Conservation (phyloP, 306 rosid genomes). For the Arachis stenosperma region DNA sequence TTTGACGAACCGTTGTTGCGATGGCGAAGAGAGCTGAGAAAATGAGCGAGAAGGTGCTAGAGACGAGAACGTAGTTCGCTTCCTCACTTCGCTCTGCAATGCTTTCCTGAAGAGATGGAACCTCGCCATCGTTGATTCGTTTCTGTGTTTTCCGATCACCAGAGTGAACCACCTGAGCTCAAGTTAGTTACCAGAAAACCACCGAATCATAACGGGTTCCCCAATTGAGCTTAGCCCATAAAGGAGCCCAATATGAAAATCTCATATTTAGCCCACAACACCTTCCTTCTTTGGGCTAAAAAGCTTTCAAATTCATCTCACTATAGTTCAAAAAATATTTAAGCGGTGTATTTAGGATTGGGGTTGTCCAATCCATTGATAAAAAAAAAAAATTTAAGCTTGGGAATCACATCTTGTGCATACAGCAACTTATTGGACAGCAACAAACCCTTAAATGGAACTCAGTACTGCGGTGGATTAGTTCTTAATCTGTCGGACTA, state of each 20-base stretch:
- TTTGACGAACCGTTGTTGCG: constrained; percentile 52
- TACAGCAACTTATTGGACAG: too few species aligned
- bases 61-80: constrained; percentile 33
- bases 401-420: too few species aligned
- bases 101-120: constrained; percentile 54
- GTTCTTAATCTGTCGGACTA: too few species aligned
- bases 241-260: background rate
- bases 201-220: background rate
- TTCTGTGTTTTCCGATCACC: background rate
- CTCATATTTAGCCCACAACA: background rate
- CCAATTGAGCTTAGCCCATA: background rate
- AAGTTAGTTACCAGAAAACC: background rate
- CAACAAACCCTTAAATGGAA: too few species aligned
- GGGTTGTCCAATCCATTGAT: too few species aligned
- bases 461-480: too few species aligned
- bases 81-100: constrained; percentile 37
- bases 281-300: too few species aligned
- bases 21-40: constrained; percentile 49
- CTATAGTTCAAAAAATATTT: too few species aligned
- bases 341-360: too few species aligned
- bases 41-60: constrained; percentile 44
- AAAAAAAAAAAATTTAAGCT: too few species aligned
- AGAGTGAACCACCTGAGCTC: background rate
- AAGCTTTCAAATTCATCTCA: too few species aligned
- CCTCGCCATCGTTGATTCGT: constrained; percentile 45